Base-by-base conservation (phyloP, 345 rosid species). In the Microcos paniculata region DNA sequence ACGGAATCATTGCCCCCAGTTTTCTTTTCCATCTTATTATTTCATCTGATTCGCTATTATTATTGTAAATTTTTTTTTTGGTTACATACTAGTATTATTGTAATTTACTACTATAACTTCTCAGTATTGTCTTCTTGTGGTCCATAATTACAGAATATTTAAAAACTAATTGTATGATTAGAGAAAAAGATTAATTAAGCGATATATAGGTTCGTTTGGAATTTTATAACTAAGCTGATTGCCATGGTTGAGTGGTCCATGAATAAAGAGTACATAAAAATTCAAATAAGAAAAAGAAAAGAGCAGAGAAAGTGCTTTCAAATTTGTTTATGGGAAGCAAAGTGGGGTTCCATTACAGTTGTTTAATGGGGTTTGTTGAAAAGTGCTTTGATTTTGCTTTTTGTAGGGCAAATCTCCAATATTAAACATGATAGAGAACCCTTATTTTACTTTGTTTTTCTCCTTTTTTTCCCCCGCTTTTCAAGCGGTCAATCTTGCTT, bases 341-440 rank as follows among this genome's bases (percentile, higher is more conserved):
- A 67, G 38, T 26, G 53, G 71, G 53, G 24, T 45, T 67, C 8
- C 14, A 55, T 55, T 28, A 23, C 59, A n/a, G 4, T 21, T 56
- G 30, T 56, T 56, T 24, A 56, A 56, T 56, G 61, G 31, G 61
- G 16, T 23, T 30, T 23, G 28, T 56, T 56, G 30, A 24, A 67
- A 67, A 46, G 24, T 67, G 56, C 16, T 46, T 26, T 7, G 71
- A 10, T 42, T 65, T 65, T 65, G 52, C 51, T 21, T 40, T 40
- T 65, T 65, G 70, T 21, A 40, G 26, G 51, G 21, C 8, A 65
- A 65, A 65, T 46, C 24, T 67, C 56, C 56, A 26, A 46, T 46
- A n/a, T 67, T 45, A 26, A 67, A 26, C 56, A 67, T 67, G 38
- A 67, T 67, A 45, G 40, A 16, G 33, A 67, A 67, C n/a, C 56